These are phyloP conservation scores for Erysimum cheiranthoides DNA, from an alignment of 345 rosid species.

Conservation along the genomic window DNA sequence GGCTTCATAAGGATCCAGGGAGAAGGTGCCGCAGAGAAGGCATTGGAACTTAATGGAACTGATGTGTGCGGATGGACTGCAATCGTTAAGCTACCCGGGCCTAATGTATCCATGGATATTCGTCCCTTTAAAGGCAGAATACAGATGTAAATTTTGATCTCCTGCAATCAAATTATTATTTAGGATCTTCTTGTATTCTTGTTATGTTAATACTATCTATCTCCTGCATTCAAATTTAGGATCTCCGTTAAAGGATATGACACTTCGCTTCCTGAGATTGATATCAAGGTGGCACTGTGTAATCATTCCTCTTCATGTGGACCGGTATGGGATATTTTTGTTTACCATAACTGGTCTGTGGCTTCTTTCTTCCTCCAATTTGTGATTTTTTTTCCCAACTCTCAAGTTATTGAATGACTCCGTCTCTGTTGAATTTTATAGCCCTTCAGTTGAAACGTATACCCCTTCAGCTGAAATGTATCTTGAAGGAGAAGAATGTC, in stretches of 20 bases:
- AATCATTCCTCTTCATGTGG: not conserved
- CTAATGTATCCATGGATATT: no score
- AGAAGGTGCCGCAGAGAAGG: not conserved
- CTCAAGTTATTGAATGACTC: not conserved
- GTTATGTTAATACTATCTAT: not conserved
- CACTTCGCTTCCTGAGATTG: not conserved
- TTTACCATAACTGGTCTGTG: not conserved
- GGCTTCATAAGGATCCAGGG: not conserved
- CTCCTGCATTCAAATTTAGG: not conserved
- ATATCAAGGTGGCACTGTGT: not conserved
- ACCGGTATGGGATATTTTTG: accelerated
- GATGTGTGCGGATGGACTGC: not conserved
- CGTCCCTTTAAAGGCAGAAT: no score
- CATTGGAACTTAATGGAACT: not conserved
- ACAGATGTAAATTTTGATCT: no score
- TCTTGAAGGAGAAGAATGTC: no score
- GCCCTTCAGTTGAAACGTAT: not conserved
- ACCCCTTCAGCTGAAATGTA: no score
- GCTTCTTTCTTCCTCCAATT: not conserved
- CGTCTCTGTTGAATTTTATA: not conserved
- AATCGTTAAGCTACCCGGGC: not conserved
- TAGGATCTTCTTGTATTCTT: not conserved
- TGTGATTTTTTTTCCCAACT: not conserved
- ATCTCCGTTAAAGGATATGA: not conserved
- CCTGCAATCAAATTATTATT: no score